Base-by-base conservation (phyloP, 2,329 filamentous ascomycete genomes). In the Cladosporium sp. region DNA sequence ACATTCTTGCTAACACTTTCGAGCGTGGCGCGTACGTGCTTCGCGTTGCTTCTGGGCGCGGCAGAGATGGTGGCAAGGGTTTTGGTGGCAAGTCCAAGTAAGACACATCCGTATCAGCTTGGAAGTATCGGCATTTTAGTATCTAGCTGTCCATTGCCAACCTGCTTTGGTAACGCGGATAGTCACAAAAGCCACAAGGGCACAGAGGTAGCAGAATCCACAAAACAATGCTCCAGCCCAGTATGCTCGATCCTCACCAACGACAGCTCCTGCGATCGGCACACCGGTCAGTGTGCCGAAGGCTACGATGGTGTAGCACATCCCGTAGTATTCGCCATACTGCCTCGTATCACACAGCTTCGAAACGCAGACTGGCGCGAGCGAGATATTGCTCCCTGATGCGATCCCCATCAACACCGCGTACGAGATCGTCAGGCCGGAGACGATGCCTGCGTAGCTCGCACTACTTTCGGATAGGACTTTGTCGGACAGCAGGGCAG, bases 1-100 rank as follows among this genome's bases (percentile, higher is more conserved):
- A 71, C 67, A 77, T 83, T 51, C 76, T 83, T 15, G 74, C 84
- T 60, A 84, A 84, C 72, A 83, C 81, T 2, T 84, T 85, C 67
- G 83, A 85, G 66, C 73, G 76, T 34, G 76, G 76, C 67, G 76
- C 72, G 18, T 79, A 78, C 67, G 74, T 78, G 32, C 64, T 69
- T 12, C 65, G 68, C 24, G 69, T 71, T 15, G 69, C 69, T 21
- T 67, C 60, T 6, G 69, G 69, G 51, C 66, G 66, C 58, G 69
- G 69, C 26, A 63, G 69, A 1, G 58, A 71, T 61, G 69, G 69
- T 49, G 69, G 69, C 12, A 62, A 54, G 12, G 69, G 69, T 4
- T 71, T 71, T 30, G 69, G 69, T 59, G 69, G 69, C 18, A 68
- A 67, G 64, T 70, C 68, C 3, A 69, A 57, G 66, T 67, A 67